Conservation (phyloP, 192 early-diverging fungal genomes). For the Umbelopsis sp. region DNA sequence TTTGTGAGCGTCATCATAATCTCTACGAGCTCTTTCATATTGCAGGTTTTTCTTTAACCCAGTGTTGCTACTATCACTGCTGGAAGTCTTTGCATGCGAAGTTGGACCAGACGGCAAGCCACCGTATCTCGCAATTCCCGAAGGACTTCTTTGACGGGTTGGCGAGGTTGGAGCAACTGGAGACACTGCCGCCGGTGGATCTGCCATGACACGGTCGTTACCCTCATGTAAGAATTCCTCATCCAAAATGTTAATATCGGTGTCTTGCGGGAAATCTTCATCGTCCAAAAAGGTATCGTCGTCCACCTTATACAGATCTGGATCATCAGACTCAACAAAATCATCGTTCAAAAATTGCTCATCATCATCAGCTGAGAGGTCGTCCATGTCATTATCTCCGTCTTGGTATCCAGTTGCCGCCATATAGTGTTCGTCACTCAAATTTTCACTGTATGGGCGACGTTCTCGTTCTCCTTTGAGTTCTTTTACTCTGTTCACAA, state of each 20-base stretch:
- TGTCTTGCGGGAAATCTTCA: slow-evolving; percentile 42
- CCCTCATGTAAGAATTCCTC: slow-evolving; percentile 44
- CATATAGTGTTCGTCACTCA: not conserved
- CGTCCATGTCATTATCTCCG: slow-evolving; percentile 20
- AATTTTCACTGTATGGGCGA: slow-evolving; percentile 25
- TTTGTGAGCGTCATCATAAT: slow-evolving; percentile 6
- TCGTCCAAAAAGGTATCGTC: slow-evolving; percentile 37
- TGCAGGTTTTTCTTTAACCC: not conserved
- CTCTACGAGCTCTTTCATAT: not conserved
- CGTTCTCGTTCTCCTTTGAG: slow-evolving; percentile 48
- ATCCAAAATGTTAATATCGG: slow-evolving; percentile 38
- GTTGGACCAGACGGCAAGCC: not conserved
- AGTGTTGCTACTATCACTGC: not conserved
- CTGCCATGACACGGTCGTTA: slow-evolving; percentile 2
- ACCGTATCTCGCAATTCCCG: not conserved
- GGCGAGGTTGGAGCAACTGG: not conserved
- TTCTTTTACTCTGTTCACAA: slow-evolving; percentile 32
- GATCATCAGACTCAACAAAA: slow-evolving; percentile 39
- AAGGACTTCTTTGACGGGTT: not conserved
- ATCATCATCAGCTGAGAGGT: slow-evolving; percentile 16
- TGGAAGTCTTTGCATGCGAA: not conserved
- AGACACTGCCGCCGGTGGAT: slow-evolving; percentile 2
- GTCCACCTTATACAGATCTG: slow-evolving; percentile 35
- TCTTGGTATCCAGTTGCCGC: not conserved
- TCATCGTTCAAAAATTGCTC: slow-evolving; percentile 29